A percentile compares a stretch with the other conserved stretches of the same genome.
These are phyloP conservation scores for Boletus subparvulus DNA, from an alignment of 768 basidiomycete genomes.

Conservation along the genomic window DNA sequence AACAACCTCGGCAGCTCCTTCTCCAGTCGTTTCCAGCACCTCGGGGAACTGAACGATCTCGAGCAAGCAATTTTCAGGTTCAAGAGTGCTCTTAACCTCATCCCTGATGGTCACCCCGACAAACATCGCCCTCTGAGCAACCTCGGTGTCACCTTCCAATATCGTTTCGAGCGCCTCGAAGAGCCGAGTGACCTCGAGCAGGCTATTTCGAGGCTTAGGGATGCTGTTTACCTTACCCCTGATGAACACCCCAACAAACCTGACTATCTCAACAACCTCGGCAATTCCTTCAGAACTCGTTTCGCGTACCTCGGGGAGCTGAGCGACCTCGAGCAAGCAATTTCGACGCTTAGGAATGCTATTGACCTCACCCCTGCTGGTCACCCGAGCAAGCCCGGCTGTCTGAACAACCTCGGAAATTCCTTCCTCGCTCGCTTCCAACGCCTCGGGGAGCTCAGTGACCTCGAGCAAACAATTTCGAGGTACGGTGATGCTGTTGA, in stretches of 20 bases:
- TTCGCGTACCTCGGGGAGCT: neutral
- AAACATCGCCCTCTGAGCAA: neutral
- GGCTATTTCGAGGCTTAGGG: neutral
- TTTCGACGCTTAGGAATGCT: neutral
- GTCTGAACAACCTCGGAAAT: neutral
- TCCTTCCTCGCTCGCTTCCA: constrained; percentile 1
- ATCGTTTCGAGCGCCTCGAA: neutral
- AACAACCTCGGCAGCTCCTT: neutral
- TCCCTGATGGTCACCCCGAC: neutral
- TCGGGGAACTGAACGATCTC: constrained; percentile 4
- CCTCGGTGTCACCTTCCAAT: neutral
- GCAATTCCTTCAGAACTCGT: neutral
- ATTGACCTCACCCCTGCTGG: neutral
- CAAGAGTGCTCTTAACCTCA: neutral
- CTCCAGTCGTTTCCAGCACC: neutral
- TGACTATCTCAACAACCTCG: neutral
- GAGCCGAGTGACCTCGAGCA: neutral
- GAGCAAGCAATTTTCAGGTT: neutral
- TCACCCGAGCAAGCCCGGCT: neutral
- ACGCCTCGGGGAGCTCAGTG: neutral
- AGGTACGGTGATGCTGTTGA: neutral
- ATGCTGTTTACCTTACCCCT: neutral
- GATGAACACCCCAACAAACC: neutral
- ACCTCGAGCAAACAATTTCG: neutral
- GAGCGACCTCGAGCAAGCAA: neutral